Evolutionary conservation across 2,329 filamentous ascomycete species (phyloP), one percentile per base, ranked within the genome.

Genomic region (Colletotrichum higginsianum): DNA sequence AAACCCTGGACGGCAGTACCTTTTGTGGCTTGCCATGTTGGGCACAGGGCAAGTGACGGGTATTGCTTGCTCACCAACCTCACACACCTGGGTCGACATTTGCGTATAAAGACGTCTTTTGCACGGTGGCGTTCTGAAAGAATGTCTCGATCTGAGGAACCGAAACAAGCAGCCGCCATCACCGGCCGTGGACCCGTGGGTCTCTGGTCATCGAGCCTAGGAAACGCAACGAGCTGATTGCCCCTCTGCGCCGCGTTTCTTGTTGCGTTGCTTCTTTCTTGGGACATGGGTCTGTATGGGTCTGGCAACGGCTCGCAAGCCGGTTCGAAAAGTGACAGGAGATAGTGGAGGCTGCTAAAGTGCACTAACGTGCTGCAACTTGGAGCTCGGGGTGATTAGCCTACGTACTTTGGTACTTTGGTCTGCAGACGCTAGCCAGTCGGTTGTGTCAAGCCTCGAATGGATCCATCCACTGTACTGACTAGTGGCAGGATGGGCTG

Each of bases 251-350:
- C 50, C 55, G 18, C 50, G 16, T 38, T 53, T 64, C 15, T 56
- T 58, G 47, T 56, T 61, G 18, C 50, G 16, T 44, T 53, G 57
- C n/a, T 56, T 58, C 55, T 56, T 61, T 44, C 40, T 40, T 55
- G 55, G n/a, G 13, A 23, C n/a, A 23, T 44, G n/a, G 35, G 55
- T 61, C 56, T 66, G 49, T 42, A 56, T 56, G 30, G 30, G 30
- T 35, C 30, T 35, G 7, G 30, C 47, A 68, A 63, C 69, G 69
- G 69, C 61, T 71, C 47, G 65, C 46, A 40, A 71, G 65, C 69
- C 69, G 69, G 69, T 68, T 71, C 68, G 68, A 68, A 62, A 68
- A 57, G n/a, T 68, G 65, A 63, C 68, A 71, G 68, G 13, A 68
- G 40, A 18, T 15, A 55, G 68, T 65, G 68, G 68, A 57, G 65